Evolutionary conservation across 2,329 filamentous ascomycete species (phyloP).

Genomic region (Fusarium sp.): DNA sequence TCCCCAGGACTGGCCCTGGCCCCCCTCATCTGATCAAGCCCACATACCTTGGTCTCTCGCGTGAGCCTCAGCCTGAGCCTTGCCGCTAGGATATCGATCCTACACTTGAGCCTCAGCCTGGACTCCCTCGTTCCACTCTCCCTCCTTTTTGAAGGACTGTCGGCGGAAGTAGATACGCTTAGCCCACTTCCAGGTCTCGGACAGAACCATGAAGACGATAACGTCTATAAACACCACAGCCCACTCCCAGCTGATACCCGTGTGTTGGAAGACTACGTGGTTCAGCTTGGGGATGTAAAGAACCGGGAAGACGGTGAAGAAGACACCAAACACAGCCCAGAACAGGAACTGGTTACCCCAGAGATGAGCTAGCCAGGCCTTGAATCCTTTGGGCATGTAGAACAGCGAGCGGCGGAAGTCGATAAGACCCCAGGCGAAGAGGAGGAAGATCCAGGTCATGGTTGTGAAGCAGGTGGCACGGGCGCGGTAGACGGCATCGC

Average conservation of each 20-base stretch:
- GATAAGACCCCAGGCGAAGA: constrained; percentile 78
- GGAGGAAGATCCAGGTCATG: constrained; percentile 77
- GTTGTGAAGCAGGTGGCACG: constrained; percentile 75
- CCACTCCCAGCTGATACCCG: constrained; percentile 77
- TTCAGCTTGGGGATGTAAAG: constrained; percentile 79
- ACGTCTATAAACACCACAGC: constrained; percentile 72
- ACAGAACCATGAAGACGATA: constrained; percentile 70
- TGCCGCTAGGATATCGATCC: background rate
- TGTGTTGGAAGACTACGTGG: constrained; percentile 73
- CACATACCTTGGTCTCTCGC: no score
- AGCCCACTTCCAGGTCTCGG: constrained; percentile 75
- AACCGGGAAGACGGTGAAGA: constrained; percentile 68
- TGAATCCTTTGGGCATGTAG: constrained; percentile 63
- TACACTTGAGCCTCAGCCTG: constrained; percentile 8
- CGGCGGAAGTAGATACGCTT: constrained; percentile 69
- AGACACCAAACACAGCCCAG: constrained; percentile 63
- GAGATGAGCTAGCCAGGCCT: constrained; percentile 66
- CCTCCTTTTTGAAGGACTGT: constrained; percentile 17
- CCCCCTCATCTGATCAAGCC: background rate
- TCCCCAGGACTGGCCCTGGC: background rate
- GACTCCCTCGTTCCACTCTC: background rate
- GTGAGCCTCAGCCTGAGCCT: background rate
- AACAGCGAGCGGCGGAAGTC: constrained; percentile 75
- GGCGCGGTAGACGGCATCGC: constrained; percentile 71
- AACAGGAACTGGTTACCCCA: constrained; percentile 68